A percentile compares a stretch with the other conserved stretches of the same genome.
Conservation (phyloP, 495 filamentous ascomycete species). For the Aspergillus panamensis region DNA sequence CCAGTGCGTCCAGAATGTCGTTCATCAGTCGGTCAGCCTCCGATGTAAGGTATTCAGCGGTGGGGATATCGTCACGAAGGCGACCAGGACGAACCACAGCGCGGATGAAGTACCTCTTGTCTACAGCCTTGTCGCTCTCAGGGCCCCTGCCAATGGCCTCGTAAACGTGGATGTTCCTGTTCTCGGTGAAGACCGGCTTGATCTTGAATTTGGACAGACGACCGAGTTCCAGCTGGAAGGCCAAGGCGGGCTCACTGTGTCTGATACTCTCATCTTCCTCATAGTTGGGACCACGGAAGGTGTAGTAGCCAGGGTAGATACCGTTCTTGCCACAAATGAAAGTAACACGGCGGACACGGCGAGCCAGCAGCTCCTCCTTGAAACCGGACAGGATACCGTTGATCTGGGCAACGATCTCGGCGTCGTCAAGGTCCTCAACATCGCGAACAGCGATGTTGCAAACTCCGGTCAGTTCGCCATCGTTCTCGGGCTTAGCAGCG, state of each 20-base stretch:
- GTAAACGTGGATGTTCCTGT: slow-evolving; percentile 98
- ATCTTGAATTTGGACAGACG: slow-evolving; percentile 95
- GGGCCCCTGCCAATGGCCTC: slow-evolving; percentile 91
- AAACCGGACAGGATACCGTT: slow-evolving; percentile 69
- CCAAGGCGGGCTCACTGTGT: slow-evolving; percentile 91
- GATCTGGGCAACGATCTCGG: slow-evolving; percentile 73
- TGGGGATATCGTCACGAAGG: slow-evolving; percentile 93
- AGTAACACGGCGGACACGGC: slow-evolving; percentile 81
- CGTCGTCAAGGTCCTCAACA: slow-evolving; percentile 80
- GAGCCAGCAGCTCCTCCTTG: slow-evolving; percentile 77
- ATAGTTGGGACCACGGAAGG: slow-evolving; percentile 89
- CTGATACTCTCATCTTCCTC: slow-evolving; percentile 91
- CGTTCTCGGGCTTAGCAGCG: slow-evolving; percentile 46
- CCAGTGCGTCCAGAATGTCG: slow-evolving; percentile 94
- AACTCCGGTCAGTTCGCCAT: slow-evolving; percentile 82
- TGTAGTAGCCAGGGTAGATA: slow-evolving; percentile 95
- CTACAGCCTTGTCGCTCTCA: slow-evolving; percentile 69
- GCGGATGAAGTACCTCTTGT: slow-evolving; percentile 95
- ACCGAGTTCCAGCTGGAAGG: slow-evolving; percentile 95
- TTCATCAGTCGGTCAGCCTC: slow-evolving; percentile 95
- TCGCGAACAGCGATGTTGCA: slow-evolving; percentile 90
- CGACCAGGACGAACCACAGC: slow-evolving; percentile 89
- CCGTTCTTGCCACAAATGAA: slow-evolving; percentile 97
- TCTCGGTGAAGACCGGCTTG: slow-evolving; percentile 97
- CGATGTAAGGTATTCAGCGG: slow-evolving; percentile 94